Evolutionary conservation across 495 filamentous ascomycete species (phyloP), one percentile per base, ranked within the genome.

Genomic region (Neurospora sp.): DNA sequence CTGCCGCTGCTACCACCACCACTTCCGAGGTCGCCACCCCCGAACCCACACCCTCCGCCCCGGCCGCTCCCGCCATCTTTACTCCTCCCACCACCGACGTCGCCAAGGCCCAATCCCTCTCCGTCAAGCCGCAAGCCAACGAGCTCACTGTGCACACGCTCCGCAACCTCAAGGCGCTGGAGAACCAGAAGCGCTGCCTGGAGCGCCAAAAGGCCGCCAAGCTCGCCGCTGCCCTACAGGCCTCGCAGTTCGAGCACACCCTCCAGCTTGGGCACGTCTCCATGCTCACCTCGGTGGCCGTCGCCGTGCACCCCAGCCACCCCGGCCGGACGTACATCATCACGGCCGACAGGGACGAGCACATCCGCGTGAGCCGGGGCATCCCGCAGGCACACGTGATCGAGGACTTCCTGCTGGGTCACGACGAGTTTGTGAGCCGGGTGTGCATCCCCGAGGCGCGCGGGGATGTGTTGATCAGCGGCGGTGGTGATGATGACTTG

Each of bases 331-430:
- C 80, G 54, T 97, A 95, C 79, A 91, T 98, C 74, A 79, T 99
- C 75, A 97, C 94, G 9, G 91, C 90, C 24, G 96, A 99, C 83
- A 90, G 96, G 71, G 96, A 99, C 84, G 96, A 99, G 85, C 96
- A 98, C 79, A 97, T 99, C 77, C 93, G 96, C 71, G 86, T 99
- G 10, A 96, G 95, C 36, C 87, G 96, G 72, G 92, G 90, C 5
- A 83, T 89, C 24, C 94, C 94, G 8, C 93, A 98, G 81, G 85
- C 92, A 4, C 92, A 97, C 78, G 83, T 98, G 73, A 96, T 97
- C 79, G 96, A 98, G 79, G 85, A 85, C 2, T 97, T 91, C 79
- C 97, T 94, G 76, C 85, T 97, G 19, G 95, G 94, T 1, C 96
- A 99, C 78, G 88, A 85, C 69, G 86, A 92, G 38, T 97, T 98